Evolutionary conservation across 2,329 filamentous ascomycete genomes (phyloP), one percentile per base, ranked within the genome.

Genomic region (Samsoniella hepiali): DNA sequence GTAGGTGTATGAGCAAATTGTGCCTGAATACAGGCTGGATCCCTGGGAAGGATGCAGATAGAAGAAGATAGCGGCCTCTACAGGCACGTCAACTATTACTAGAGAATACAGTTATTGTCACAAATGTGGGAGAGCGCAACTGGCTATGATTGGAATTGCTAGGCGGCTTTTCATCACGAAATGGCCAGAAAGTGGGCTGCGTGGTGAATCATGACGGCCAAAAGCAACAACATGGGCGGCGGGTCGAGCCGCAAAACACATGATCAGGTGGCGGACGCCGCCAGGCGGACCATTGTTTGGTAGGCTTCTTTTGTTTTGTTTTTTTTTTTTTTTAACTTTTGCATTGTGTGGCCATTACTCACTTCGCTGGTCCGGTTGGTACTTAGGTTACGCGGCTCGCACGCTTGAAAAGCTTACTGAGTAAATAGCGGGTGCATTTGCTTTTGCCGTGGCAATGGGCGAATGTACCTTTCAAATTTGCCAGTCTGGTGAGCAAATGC

Each of bases 211-310:
- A 62, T 62, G 40, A 55, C 9, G 31, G 22, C 40, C 32, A 38
- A 47, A 38, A 51, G 22, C 36, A 31, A 49, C 29, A 29, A 40
- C 29, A n/a, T 29, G 38, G 40, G 47, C 22, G 49, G 51, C 59
- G 59, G 59, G 59, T 55, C 59, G 50, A 62, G 40, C 59, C 51
- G 59, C 50, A 22, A 55, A 42, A 40, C 32, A 31, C 47, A 54
- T 49, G 22, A n/a, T 44, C 17, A 44, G 29, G 49, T n/a, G 58
- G 58, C 38, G 58, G 57, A 10, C 31, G 29, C 47, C 38, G 29
- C 27, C 38, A 57, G 22, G 22, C 22, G 22, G 22, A 38, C 13
- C 3, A 29, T 6, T 22, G 34, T 34, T 54, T 40, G n/a, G 34
- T 27, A 34, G 5, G 17, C 34, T 22, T 53, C 22, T 32, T 13